Conservation (phyloP, 495 filamentous ascomycete species). For the Talaromyces liani region DNA sequence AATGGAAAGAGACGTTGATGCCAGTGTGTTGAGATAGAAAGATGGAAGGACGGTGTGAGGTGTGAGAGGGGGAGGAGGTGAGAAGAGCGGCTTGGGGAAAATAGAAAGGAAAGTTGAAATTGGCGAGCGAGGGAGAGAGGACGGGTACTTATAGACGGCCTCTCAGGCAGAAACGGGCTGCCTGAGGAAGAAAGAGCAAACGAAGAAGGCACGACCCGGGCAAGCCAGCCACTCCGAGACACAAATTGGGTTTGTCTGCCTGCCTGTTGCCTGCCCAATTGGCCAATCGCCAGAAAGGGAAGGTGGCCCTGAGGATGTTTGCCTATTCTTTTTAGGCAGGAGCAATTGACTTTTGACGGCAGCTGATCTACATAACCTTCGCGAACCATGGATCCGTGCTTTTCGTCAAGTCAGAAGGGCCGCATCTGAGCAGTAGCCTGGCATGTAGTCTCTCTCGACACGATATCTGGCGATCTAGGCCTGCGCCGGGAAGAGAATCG, state of each 20-base stretch:
- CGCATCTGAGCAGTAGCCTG: neutral
- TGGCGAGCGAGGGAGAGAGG: neutral
- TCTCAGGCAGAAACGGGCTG: neutral
- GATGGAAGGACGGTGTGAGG: neutral
- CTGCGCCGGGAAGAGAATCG: neutral
- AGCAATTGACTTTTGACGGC: neutral
- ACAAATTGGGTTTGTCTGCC: neutral
- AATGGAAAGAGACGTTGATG: neutral
- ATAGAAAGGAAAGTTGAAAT: neutral
- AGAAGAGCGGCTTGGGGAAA: neutral
- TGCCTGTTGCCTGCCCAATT: neutral
- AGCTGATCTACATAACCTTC: neutral
- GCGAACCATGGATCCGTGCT: neutral
- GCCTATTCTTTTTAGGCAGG: neutral
- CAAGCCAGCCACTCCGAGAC: neutral
- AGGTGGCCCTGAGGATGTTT: neutral
- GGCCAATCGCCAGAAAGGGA: neutral
- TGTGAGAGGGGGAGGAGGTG: neutral
- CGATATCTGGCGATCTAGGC: neutral
- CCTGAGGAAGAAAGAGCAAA: neutral
- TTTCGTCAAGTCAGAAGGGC: neutral
- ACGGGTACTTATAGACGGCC: neutral
- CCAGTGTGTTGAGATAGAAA: neutral
- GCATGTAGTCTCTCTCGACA: neutral
- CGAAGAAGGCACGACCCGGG: neutral